Evolutionary conservation across 495 filamentous ascomycete genomes (phyloP).

Genomic region (Tuber melanosporum): DNA sequence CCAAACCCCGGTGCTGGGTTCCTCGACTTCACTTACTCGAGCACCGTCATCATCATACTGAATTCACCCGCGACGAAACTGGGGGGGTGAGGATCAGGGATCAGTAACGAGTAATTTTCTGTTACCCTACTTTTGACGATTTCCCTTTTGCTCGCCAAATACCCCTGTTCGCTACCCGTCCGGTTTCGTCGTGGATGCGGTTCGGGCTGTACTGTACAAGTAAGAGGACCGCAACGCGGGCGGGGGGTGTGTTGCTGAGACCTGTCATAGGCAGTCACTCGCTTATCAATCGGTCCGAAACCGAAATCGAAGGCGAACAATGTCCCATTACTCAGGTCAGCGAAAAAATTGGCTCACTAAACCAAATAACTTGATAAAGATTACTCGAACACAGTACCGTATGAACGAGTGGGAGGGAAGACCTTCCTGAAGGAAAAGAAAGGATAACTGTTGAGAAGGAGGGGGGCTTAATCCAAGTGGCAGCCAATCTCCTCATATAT

Average conservation of each 20-base stretch:
- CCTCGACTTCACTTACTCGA: background rate
- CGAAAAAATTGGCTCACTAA: background rate
- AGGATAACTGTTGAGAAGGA: background rate
- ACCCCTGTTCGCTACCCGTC: background rate
- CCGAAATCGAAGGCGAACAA: background rate
- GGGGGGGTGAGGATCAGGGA: background rate
- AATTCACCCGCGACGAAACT: background rate
- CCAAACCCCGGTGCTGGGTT: background rate
- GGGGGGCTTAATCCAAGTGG: background rate
- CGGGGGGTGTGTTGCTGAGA: background rate
- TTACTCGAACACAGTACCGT: background rate
- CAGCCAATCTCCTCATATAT: background rate
- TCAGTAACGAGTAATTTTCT: background rate
- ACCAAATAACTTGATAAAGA: background rate
- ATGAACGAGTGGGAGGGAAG: background rate
- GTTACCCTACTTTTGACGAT: background rate
- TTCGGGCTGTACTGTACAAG: too few relatives aligned
- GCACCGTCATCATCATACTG: background rate
- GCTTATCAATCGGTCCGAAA: background rate
- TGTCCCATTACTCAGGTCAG: background rate
- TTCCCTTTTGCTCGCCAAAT: background rate
- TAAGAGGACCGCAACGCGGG: background rate
- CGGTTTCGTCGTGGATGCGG: background rate
- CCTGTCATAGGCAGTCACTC: background rate
- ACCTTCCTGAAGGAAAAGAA: background rate